Percentiles rank a stretch among this genome's conserved stretches.
Evolutionary conservation across 345 rosid genomes (phyloP).

Genomic region (Heritiera fomes): DNA sequence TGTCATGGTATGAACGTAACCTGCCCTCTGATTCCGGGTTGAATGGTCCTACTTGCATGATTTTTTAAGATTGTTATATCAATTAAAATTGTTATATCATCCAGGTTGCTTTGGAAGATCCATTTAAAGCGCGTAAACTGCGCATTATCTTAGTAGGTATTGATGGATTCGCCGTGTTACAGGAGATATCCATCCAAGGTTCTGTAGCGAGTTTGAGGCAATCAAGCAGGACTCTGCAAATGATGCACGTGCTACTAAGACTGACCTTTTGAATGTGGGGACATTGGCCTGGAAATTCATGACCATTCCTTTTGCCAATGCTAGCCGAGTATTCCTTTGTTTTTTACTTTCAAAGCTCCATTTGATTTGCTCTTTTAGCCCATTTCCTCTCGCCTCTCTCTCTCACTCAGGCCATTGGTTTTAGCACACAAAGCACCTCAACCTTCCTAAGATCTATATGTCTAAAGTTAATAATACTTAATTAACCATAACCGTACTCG

Average conservation of each 20-base stretch:
- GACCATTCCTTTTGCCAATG: background rate
- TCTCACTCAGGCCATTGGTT: background rate
- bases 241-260: slow-evolving; percentile 12
- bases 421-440: background rate
- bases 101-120: background rate
- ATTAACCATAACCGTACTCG: no score
- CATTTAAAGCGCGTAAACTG: background rate
- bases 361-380: background rate
- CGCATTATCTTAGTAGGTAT: background rate
- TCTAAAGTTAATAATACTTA: background rate
- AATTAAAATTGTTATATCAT: background rate
- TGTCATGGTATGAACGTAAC: slow-evolving; percentile 15
- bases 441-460: background rate
- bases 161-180: background rate
- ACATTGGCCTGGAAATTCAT: background rate
- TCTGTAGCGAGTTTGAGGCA: background rate
- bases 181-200: slow-evolving; percentile 1
- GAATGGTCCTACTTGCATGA: background rate
- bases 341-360: background rate
- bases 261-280: background rate
- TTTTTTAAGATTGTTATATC: background rate
- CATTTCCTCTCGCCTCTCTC: background rate
- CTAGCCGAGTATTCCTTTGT: background rate
- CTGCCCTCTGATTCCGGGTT: slow-evolving; percentile 13
- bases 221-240: background rate